Base-by-base conservation (phyloP, 768 basidiomycete genomes). In the Russula vinacea region DNA sequence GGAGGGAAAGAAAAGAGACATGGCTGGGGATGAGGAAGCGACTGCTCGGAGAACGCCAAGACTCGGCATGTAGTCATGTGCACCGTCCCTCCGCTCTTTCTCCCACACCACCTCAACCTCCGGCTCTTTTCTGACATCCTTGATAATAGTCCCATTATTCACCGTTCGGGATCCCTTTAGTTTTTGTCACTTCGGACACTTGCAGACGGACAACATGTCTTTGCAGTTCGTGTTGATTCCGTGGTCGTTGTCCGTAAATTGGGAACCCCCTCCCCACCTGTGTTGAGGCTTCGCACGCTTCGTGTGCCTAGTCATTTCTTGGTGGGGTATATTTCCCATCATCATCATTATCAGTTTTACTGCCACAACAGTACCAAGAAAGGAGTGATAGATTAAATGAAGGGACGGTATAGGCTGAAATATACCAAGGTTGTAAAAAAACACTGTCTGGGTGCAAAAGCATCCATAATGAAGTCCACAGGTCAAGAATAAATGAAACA, bases 191-290 rank as follows among this genome's bases (percentile, higher is more conserved):
- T 11, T 58, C 54, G 66, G 67, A 67, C 57, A 58, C 60, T 51
- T 60, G 58, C 67, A 68, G 67, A 66, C 64, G 67, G 64, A 56
- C 64, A 44, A 45, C 65, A 58, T 58, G 58, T 24, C 51, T 52
- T 55, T 29, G 45, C 10, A 62, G 19, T 51, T 67, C 58, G 56
- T 67, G 60, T 54, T 65, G 44, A 17, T 42, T 3, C 56, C 65
- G 56, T 68, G 60, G 65, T 66, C 67, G 52, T 58, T 62, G 60
- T 68, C 67, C 67, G 57, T 35, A 68, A 8, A 66, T 56, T 32
- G 33, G 39, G 26, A 22, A 39, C 14, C 19, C 22, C 50, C 33
- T 53, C 67, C 65, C 62, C 58, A 44, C 56, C 22, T 58, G 58
- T 62, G 65, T 67, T 67, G 67, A 60, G 66, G 51, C 62, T 57